A percentile compares a stretch with the other conserved stretches of the same genome.
phyloP scores from a whole-genome alignment of 2,329 filamentous ascomycete genomes.

The Colletotrichum musae region DNA sequence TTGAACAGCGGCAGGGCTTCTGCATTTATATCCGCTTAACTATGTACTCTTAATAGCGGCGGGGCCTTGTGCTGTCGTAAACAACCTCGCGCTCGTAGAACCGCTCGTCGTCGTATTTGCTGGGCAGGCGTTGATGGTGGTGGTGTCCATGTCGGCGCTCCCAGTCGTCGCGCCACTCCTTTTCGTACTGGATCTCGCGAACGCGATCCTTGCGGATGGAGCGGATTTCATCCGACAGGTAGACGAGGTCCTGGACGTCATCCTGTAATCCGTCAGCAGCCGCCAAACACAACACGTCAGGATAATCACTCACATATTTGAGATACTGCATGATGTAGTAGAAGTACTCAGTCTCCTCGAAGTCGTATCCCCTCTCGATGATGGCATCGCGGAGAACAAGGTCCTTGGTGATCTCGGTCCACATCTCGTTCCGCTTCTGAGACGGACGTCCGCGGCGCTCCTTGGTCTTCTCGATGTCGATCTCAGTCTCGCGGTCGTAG shows the following conservation, averaged over 20 bases:
- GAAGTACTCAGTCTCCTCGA: slow-evolving; percentile 89
- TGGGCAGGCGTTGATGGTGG: slow-evolving; percentile 47
- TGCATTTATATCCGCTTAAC: slow-evolving; percentile 9
- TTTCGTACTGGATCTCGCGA: slow-evolving; percentile 72
- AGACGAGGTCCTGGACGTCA: slow-evolving; percentile 87
- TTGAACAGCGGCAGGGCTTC: slow-evolving; percentile 9
- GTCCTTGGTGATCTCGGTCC: slow-evolving; percentile 98
- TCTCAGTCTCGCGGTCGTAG: slow-evolving; percentile 61
- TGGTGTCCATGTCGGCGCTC: slow-evolving; percentile 57
- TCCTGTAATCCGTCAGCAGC: slow-evolving; percentile 71
- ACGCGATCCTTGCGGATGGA: slow-evolving; percentile 68
- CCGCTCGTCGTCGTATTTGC: slow-evolving; percentile 71
- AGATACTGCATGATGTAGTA: slow-evolving; percentile 96
- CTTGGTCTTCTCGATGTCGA: slow-evolving; percentile 69
- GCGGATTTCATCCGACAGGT: slow-evolving; percentile 87
- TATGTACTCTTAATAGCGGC: slow-evolving; percentile 32
- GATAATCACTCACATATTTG: slow-evolving; percentile 78
- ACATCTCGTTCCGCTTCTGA: slow-evolving; percentile 76
- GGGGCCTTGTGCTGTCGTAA: slow-evolving; percentile 63
- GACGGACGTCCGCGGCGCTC: slow-evolving; percentile 61
- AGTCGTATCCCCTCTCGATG: slow-evolving; percentile 86
- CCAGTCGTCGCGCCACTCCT: slow-evolving; percentile 67
- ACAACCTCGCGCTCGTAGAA: slow-evolving; percentile 78
- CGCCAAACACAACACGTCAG: background rate
- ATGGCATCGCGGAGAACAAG: slow-evolving; percentile 90